phyloP scores from a whole-genome alignment of 2,329 filamentous ascomycete genomes.

The Clathrospora elynae region DNA sequence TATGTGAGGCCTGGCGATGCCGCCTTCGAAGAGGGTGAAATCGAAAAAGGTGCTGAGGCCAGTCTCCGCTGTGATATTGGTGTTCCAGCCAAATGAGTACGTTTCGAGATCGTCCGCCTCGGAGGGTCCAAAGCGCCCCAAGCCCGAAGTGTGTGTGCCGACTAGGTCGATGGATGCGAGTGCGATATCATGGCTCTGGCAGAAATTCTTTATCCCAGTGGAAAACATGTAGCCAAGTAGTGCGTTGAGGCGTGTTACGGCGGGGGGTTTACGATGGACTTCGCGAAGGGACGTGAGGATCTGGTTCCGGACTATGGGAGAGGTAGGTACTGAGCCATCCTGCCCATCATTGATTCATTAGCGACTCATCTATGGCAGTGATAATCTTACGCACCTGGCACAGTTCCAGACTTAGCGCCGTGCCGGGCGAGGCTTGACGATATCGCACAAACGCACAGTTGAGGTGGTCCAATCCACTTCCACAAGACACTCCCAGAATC shows the following conservation, averaged over 20 bases:
- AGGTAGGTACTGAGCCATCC: conserved; percentile 62
- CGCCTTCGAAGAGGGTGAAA: conserved; percentile 62
- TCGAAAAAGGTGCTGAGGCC: conserved; percentile 65
- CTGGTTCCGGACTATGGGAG: conserved; percentile 59
- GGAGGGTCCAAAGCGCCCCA: conserved; percentile 3
- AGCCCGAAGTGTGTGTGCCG: conserved; percentile 63
- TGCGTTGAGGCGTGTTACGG: conserved; percentile 63
- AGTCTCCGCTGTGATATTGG: conserved; percentile 60
- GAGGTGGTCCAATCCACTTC: conserved; percentile 62
- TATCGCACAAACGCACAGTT: conserved; percentile 65
- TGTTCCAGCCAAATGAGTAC: conserved; percentile 61
- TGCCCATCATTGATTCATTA: conserved; percentile 29
- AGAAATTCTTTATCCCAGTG: conserved; percentile 58
- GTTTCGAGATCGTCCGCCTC: conserved; percentile 41
- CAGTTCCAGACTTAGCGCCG: conserved; percentile 62
- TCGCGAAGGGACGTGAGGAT: conserved; percentile 63
- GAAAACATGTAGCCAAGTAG: conserved; percentile 63
- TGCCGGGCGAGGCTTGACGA: conserved; percentile 57
- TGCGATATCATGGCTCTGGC: conserved; percentile 51
- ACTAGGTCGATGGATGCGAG: conserved; percentile 58
- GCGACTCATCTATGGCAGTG: background rate
- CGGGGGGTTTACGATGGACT: conserved; percentile 59
- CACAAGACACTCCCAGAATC: conserved; percentile 61
- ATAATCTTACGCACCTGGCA: conserved; percentile 39
- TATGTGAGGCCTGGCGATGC: conserved; percentile 61